Evolutionary conservation across 164 flowering plant species (phyloP).

Genomic region (Echeveria elegans): DNA sequence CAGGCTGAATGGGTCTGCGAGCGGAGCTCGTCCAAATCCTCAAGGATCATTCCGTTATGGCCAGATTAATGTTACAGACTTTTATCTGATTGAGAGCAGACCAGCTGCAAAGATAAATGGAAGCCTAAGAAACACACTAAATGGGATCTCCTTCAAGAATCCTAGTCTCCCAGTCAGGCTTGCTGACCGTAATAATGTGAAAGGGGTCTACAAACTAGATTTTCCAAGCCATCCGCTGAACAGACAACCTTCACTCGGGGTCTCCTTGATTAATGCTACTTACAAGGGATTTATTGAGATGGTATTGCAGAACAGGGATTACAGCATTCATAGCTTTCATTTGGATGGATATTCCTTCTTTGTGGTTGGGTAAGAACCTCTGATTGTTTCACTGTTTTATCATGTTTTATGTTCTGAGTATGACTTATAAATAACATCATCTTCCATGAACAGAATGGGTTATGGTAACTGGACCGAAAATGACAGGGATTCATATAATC

Average conservation of each 20-base stretch:
- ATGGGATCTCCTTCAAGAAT: slow-evolving; percentile 56
- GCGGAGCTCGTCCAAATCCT: slow-evolving; percentile 86
- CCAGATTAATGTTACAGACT: slow-evolving; percentile 45
- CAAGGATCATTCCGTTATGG: slow-evolving; percentile 83
- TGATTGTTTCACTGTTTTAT: not conserved
- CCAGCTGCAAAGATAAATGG: slow-evolving; percentile 42
- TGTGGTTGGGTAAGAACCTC: slow-evolving; percentile 59
- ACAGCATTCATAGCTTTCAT: slow-evolving; percentile 54
- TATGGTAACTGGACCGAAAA: slow-evolving; percentile 76
- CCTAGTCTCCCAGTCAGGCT: slow-evolving; percentile 57
- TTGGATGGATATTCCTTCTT: slow-evolving; percentile 68
- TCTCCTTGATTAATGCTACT: slow-evolving; percentile 54
- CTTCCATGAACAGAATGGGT: slow-evolving; percentile 48
- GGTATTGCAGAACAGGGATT: slow-evolving; percentile 63
- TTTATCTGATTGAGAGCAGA: slow-evolving; percentile 35
- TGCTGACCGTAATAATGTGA: slow-evolving; percentile 41
- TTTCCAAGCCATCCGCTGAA: slow-evolving; percentile 39
- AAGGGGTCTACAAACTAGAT: slow-evolving; percentile 58
- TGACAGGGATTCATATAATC: slow-evolving; percentile 56
- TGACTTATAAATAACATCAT: slow-evolving; percentile 1
- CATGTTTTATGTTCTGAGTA: not conserved
- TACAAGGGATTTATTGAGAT: slow-evolving; percentile 64
- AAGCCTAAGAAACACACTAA: slow-evolving; percentile 34
- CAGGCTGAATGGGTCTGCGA: slow-evolving; percentile 57
- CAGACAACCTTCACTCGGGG: slow-evolving; percentile 28